These are phyloP conservation scores for Alnus rubra DNA, from an alignment of 306 rosid species.

Conservation along the genomic window DNA sequence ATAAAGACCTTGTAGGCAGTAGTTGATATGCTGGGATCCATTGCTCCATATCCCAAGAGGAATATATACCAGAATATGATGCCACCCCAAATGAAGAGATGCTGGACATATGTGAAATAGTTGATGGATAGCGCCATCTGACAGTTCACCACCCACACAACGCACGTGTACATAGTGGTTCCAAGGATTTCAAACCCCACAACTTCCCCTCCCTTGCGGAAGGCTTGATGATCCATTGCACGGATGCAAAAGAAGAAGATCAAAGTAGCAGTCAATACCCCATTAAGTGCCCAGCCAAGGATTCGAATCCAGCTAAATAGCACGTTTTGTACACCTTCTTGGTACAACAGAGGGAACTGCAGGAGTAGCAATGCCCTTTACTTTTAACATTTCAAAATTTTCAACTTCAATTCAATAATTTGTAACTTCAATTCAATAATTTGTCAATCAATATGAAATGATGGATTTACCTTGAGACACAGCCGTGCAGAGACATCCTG, in stretches of 20 bases:
- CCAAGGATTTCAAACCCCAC: constrained; percentile 68
- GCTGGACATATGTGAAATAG: constrained; percentile 86
- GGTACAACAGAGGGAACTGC: constrained; percentile 91
- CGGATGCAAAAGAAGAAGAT: constrained; percentile 75
- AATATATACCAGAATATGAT: constrained; percentile 73
- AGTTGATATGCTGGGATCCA: constrained; percentile 63
- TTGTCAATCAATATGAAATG: background rate
- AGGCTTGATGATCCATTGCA: constrained; percentile 69
- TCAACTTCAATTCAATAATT: too few species aligned
- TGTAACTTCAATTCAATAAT: too few species aligned
- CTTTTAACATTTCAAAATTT: background rate
- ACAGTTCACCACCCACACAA: constrained; percentile 92
- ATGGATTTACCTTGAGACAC: constrained; percentile 70
- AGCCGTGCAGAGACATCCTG: constrained; percentile 81
- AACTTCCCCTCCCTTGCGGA: constrained; percentile 79
- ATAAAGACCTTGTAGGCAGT: constrained; percentile 84
- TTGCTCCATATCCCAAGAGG: constrained; percentile 87
- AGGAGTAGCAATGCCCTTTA: constrained; percentile 1
- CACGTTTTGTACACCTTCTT: constrained; percentile 89
- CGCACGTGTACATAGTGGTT: constrained; percentile 80
- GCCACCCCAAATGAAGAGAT: constrained; percentile 94
- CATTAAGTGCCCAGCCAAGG: constrained; percentile 73
- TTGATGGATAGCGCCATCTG: constrained; percentile 90
- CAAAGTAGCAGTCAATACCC: constrained; percentile 53
- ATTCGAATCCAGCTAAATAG: constrained; percentile 88